phyloP scores from a whole-genome alignment of 78 protist species.

The Isochrysis galbana region DNA sequence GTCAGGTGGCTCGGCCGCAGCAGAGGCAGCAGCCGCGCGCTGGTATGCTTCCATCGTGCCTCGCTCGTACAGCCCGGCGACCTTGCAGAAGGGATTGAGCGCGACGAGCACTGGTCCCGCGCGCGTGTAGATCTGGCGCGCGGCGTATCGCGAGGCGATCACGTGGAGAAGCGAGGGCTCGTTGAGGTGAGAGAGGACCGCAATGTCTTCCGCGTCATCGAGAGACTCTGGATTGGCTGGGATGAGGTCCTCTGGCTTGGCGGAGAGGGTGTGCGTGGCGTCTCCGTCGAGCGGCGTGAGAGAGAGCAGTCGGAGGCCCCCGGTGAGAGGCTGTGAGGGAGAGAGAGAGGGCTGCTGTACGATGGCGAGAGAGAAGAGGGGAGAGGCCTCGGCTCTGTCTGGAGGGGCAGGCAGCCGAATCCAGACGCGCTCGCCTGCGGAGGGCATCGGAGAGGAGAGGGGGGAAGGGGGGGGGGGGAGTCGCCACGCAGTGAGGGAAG shows the following conservation, averaged over 20 bases:
- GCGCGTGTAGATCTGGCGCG: neutral
- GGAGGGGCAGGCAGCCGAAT: too few relatives aligned
- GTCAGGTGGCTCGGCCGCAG: neutral
- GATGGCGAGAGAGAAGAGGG: too few relatives aligned
- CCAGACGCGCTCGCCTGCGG: too few relatives aligned
- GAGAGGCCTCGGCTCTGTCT: too few relatives aligned
- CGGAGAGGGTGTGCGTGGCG: too few relatives aligned
- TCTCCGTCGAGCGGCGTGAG: too few relatives aligned
- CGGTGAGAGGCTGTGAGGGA: too few relatives aligned
- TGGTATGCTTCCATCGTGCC: neutral
- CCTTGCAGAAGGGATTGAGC: conserved; percentile 30
- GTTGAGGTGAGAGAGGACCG: neutral
- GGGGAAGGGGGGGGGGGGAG: too few relatives aligned
- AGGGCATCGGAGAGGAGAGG: too few relatives aligned
- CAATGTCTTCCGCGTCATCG: neutral
- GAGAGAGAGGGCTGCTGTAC: too few relatives aligned
- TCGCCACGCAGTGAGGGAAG: too few relatives aligned
- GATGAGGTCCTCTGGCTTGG: neutral
- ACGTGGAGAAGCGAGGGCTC: neutral
- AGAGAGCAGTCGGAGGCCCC: too few relatives aligned
- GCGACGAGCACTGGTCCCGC: conserved; percentile 74
- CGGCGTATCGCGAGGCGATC: neutral
- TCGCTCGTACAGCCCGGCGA: neutral
- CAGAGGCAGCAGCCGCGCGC: neutral
- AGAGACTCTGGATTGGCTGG: neutral